phyloP scores from a whole-genome alignment of 1,284 basidiomycete species.

The Ganoderma sinense region DNA sequence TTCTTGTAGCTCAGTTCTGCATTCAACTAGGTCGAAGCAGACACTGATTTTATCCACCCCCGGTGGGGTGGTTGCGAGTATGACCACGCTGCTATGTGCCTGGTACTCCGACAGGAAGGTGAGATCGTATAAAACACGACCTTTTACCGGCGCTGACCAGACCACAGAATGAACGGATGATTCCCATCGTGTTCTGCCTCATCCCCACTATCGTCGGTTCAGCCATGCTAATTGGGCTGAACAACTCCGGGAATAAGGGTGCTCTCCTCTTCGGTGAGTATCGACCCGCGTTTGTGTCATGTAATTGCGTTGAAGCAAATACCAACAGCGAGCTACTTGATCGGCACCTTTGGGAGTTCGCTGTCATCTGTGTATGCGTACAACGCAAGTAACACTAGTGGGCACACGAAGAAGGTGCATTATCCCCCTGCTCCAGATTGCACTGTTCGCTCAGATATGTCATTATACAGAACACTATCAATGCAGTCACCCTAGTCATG shows the following conservation, averaged over 20 bases:
- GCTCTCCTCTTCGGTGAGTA: constrained; percentile 60
- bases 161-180: constrained; percentile 54
- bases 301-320: neutral
- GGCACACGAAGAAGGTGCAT: constrained; percentile 64
- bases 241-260: constrained; percentile 54
- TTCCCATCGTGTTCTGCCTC: constrained; percentile 63
- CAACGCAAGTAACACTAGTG: constrained; percentile 68
- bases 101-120: constrained; percentile 74
- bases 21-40: constrained; percentile 55
- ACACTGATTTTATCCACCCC: constrained; percentile 71
- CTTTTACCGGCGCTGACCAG: neutral
- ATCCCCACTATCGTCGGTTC: constrained; percentile 66
- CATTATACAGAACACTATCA: constrained; percentile 51
- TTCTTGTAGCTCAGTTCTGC: no score
- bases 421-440: neutral
- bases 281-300: neutral
- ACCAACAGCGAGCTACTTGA: constrained; percentile 54
- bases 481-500: constrained; percentile 57
- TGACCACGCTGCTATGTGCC: constrained; percentile 60
- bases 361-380: constrained; percentile 67
- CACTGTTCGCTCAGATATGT: neutral
- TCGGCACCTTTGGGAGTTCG: constrained; percentile 62
- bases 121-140: neutral
- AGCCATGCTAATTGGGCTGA: constrained; percentile 64
- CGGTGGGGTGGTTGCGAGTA: constrained; percentile 55